These are phyloP conservation scores for Fusarium drepaniforme DNA, from an alignment of 2,329 filamentous ascomycete species.

Conservation along the genomic window DNA sequence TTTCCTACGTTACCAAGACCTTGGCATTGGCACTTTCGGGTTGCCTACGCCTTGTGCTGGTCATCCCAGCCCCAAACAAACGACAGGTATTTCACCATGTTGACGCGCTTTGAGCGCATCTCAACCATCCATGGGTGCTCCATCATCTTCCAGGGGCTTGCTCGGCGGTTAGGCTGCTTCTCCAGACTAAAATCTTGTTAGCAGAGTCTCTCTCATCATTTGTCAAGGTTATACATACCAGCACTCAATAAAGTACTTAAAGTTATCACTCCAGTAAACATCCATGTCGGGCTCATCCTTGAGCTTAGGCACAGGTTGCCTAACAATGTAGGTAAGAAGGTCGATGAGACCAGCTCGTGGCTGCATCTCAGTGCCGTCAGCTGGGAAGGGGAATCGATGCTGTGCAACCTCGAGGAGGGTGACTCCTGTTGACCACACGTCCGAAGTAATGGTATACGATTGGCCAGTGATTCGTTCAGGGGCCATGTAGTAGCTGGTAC, in stretches of 20 bases:
- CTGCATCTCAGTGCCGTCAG: constrained; percentile 95
- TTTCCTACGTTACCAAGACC: constrained; percentile 26
- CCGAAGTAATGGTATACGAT: constrained; percentile 97
- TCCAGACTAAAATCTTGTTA: constrained; percentile 76
- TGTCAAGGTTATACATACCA: constrained; percentile 75
- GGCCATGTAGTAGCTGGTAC: constrained; percentile 99
- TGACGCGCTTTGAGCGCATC: constrained; percentile 95
- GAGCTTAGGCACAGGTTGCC: constrained; percentile 92
- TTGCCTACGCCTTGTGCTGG: constrained; percentile 37
- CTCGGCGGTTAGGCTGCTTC: constrained; percentile 88
- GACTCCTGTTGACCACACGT: constrained; percentile 98
- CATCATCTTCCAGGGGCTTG: constrained; percentile 98
- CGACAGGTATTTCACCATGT: constrained; percentile 93
- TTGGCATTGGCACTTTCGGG: constrained; percentile 8
- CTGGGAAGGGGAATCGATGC: constrained; percentile 97
- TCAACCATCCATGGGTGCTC: constrained; percentile 99
- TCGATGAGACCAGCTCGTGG: constrained; percentile 94
- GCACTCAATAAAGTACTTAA: constrained; percentile 99
- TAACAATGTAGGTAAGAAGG: constrained; percentile 95
- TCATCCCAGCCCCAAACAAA: constrained; percentile 96
- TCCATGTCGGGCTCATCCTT: constrained; percentile 93
- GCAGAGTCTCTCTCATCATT: constrained; percentile 6
- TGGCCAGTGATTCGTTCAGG: constrained; percentile 98
- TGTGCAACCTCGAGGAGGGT: constrained; percentile 99
- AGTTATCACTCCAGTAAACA: constrained; percentile 95